A percentile compares a stretch with the other conserved stretches of the same genome.
phyloP scores from a whole-genome alignment of 23 red algal species.

The Cyanidioschyzon merolae region DNA sequence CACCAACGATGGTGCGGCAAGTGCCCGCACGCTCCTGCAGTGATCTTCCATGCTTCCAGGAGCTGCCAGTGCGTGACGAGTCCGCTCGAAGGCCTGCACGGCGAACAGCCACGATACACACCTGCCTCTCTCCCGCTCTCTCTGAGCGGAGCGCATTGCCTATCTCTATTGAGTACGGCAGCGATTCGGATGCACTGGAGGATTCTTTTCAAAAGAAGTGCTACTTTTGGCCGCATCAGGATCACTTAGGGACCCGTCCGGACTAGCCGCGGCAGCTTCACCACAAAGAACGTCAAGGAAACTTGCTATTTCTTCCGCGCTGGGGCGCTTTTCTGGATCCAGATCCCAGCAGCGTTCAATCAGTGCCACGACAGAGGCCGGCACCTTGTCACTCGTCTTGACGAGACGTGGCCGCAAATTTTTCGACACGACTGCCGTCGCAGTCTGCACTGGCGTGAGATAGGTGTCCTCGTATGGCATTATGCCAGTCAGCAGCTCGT shows the following conservation, averaged over 20 bases:
- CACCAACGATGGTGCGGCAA: too few relatives aligned
- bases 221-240: neutral
- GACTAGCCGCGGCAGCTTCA: neutral
- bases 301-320: neutral
- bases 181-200: too few relatives aligned
- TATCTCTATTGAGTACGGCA: too few relatives aligned
- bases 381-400: neutral
- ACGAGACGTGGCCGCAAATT: conserved; percentile 22
- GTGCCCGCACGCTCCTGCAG: too few relatives aligned
- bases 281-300: neutral
- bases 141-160: too few relatives aligned
- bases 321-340: neutral
- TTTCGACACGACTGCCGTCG: conserved; percentile 16
- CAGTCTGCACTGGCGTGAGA: conserved; percentile 14
- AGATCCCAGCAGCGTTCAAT: conserved; percentile 6
- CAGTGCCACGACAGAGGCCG: neutral
- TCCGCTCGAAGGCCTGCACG: too few relatives aligned
- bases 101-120: too few relatives aligned
- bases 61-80: too few relatives aligned
- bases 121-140: too few relatives aligned
- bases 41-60: too few relatives aligned
- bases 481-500: conserved; percentile 25
- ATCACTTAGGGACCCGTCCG: neutral
- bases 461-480: conserved; percentile 15
- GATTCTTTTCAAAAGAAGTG: neutral